Base-by-base conservation (phyloP, 2,329 filamentous ascomycete species). In the Diaporthe citri region DNA sequence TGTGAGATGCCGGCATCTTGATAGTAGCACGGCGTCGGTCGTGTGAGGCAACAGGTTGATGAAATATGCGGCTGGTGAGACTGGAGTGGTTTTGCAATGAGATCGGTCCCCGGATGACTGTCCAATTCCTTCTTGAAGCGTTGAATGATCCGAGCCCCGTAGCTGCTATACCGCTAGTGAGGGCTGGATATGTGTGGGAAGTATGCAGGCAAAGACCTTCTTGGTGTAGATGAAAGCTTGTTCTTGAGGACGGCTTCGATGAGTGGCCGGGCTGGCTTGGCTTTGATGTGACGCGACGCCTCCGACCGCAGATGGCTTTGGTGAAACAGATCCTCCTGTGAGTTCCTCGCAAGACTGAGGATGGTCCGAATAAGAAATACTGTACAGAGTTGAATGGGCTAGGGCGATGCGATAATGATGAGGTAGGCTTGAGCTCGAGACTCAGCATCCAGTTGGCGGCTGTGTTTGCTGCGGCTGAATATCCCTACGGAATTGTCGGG, bases 1-100 rank as follows among this genome's bases (percentile, higher is more conserved):
- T 76, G 74, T 84, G 79, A 22, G 77, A 76, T 74, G 75, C 77
- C n/a, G 81, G 79, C 81, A 85, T 85, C 52, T 78, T 77, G n/a
- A 66, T 25, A 59, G 55, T 36, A 4, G 51, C 57, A 51, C 28
- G 46, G 39, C 25, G 28, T 12, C 43, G 48, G 41, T 6, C 55
- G 17, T 48, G 57, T 10, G 20, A 31, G 25, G 28, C 20, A 4
- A n/a, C 20, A 13, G 22, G 31, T 36, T 22, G 43, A 20, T 25
- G 39, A 39, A 6, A 41, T 55, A 66, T 46, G 39, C 55, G 1
- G 46, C 36, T 67, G 17, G 9, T 25, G 28, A 15, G 25, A 8
- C 13, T n/a, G 28, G 10, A 51, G 43, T 9, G 28, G 4, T 15
- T 66, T 46, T 67, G 43, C 12, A 22, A 51, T 7, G 10, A n/a